Base-by-base conservation (phyloP, 371 early-diverging fungal species). In the Chytridium lagenaria region DNA sequence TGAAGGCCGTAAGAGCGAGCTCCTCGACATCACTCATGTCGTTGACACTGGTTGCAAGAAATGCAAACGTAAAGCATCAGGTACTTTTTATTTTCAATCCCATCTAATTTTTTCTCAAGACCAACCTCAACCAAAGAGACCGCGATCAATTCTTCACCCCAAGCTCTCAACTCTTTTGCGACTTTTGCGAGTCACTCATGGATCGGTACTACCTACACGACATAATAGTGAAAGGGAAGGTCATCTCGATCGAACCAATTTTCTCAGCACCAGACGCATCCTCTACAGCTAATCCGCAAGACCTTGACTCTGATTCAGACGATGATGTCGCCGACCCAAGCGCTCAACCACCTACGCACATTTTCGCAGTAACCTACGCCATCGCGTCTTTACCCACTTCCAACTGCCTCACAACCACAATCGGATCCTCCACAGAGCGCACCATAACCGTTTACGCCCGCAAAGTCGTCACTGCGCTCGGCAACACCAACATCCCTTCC, bases 171-270 rank as follows among this genome's bases (percentile, higher is more conserved):
- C 67, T 71, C 28, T 71, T 71, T 51, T 16, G 7, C 22, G 72
- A 68, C 38, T 72, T 72, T 57, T 72, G 72, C 57, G 1, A 12
- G 10, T 37, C 34, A 23, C 38, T 72, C 23, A 52, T 72, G 23
- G 68, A 68, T 28, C 71, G 72, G n/a, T 72, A 72, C 57, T 31
- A 16, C 31, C 59, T 72, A 12, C 71, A 72, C 52, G 72, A 72
- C 49, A 31, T 72, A 7, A 22, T 72, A 15, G n/a, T 36, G 19
- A 71, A 72, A 51, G 72, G 72, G 16, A 49, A 15, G 16, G 66
- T 66, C 40, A 72, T 71, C 34, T 15, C n/a, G 51, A 51, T 72
- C 49, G 36, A n/a, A 7, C 66, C 72, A 15, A 36, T 65, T 15
- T 64, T 22, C 12, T 30, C 68, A 7, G 50, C 7, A n/a, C 5